A percentile compares a stretch with the other conserved stretches of the same genome.
Evolutionary conservation across 1,284 basidiomycete species (phyloP).

Genomic region (Neotropicomus parvogracilis): DNA sequence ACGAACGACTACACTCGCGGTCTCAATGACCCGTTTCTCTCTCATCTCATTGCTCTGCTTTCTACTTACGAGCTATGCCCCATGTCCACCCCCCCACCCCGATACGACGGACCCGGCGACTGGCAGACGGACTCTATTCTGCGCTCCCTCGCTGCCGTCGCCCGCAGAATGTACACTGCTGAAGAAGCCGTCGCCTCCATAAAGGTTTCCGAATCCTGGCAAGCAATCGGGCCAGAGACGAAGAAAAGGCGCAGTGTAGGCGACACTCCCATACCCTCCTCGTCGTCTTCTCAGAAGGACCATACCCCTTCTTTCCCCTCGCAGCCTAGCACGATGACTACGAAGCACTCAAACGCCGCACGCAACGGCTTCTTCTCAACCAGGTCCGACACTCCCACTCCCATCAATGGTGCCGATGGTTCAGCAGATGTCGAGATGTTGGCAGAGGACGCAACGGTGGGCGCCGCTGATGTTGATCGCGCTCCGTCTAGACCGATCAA

Average conservation of each 20-base stretch:
- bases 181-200: constrained; percentile 47
- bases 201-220: constrained; percentile 38
- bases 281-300: constrained; percentile 30
- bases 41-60: constrained; percentile 49
- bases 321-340: constrained; percentile 28
- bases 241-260: constrained; percentile 51
- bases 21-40: constrained; percentile 40
- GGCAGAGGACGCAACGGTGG: constrained; percentile 30
- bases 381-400: constrained; percentile 18
- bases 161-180: constrained; percentile 57
- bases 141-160: constrained; percentile 52
- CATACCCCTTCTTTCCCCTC: constrained; percentile 12
- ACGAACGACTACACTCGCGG: constrained; percentile 19
- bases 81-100: constrained; percentile 50
- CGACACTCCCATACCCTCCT: constrained; percentile 36
- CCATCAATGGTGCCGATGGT: constrained; percentile 8
- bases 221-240: constrained; percentile 38
- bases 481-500: constrained; percentile 26
- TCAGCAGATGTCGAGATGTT: constrained; percentile 31
- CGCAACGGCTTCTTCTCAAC: constrained; percentile 27
- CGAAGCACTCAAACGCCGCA: constrained; percentile 16
- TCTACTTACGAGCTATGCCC: constrained; percentile 52
- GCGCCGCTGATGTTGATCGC: constrained; percentile 26
- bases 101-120: constrained; percentile 60
- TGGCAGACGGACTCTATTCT: constrained; percentile 65